Percentiles rank a stretch among this genome's conserved stretches.
Evolutionary conservation across 805 yeast species (phyloP).

Genomic region (Wickerhamomyces pijperi): DNA sequence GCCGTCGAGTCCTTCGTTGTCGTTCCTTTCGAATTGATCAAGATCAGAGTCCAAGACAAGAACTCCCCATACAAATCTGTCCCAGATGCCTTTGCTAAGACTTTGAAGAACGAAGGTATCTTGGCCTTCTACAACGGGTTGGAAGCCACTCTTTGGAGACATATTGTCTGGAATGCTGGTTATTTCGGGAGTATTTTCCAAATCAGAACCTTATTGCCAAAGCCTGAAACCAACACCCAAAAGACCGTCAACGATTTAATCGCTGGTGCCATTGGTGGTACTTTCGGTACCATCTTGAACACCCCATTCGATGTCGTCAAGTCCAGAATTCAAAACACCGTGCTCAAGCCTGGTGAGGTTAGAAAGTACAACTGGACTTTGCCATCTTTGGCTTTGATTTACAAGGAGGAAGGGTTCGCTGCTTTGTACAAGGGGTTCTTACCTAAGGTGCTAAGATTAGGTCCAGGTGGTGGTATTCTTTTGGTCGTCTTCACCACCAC

Average conservation of each 20-base stretch:
- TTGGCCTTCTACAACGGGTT: slow-evolving; percentile 86
- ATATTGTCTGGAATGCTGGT: slow-evolving; percentile 94
- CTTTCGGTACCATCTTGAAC: slow-evolving; percentile 87
- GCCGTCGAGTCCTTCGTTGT: slow-evolving; percentile 94
- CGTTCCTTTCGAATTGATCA: slow-evolving; percentile 93
- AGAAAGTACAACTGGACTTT: slow-evolving; percentile 89
- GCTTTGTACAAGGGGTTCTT: slow-evolving; percentile 94
- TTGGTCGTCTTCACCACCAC: slow-evolving; percentile 92
- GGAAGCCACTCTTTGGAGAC: slow-evolving; percentile 97
- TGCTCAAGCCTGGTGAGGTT: slow-evolving; percentile 55
- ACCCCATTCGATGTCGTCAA: slow-evolving; percentile 98
- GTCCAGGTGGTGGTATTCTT: slow-evolving; percentile 98
- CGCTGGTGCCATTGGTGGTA: slow-evolving; percentile 95
- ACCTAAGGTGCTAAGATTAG: slow-evolving; percentile 94
- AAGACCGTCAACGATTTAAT: slow-evolving; percentile 79
- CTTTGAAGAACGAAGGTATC: slow-evolving; percentile 65
- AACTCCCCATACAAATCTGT: slow-evolving; percentile 76
- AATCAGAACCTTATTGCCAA: slow-evolving; percentile 69
- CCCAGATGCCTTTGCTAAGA: slow-evolving; percentile 66
- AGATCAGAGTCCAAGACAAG: slow-evolving; percentile 88
- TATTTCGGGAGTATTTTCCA: slow-evolving; percentile 93
- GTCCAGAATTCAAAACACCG: slow-evolving; percentile 82
- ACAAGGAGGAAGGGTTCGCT: slow-evolving; percentile 81
- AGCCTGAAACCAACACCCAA: slow-evolving; percentile 57
- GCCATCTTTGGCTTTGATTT: slow-evolving; percentile 65